These are phyloP conservation scores for Talaromyces thailandensis DNA, from an alignment of 495 filamentous ascomycete species.

Conservation along the genomic window DNA sequence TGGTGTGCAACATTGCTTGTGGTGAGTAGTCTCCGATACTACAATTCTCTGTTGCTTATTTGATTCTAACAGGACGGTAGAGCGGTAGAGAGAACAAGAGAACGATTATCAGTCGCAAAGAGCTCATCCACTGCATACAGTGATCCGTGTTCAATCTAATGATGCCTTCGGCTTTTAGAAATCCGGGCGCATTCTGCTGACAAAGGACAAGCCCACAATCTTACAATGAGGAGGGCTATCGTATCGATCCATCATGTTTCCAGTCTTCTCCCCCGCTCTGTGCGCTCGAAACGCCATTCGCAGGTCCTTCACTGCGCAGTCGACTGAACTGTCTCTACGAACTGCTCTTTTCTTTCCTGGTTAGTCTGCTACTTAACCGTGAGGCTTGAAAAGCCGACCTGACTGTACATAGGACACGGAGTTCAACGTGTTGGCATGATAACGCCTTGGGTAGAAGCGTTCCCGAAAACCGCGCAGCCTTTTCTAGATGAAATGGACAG, in stretches of 20 bases:
- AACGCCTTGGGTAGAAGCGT: constrained; percentile 70
- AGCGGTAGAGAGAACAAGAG: background rate
- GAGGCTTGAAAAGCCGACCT: background rate
- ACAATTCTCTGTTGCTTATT: background rate
- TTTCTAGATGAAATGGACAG: constrained; percentile 80
- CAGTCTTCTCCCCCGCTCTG: background rate
- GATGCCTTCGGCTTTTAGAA: background rate
- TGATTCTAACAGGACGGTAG: background rate
- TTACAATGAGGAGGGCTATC: background rate
- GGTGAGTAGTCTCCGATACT: background rate
- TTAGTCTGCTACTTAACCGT: constrained; percentile 23
- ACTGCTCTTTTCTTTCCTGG: constrained; percentile 84
- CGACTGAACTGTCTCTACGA: constrained; percentile 26
- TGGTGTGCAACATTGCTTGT: background rate
- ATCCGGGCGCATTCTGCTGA: background rate
- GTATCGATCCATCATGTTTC: background rate
- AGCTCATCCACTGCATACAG: background rate
- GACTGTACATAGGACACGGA: constrained; percentile 61
- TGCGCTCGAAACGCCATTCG: background rate
- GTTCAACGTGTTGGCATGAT: constrained; percentile 94
- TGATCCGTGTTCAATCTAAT: background rate
- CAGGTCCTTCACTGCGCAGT: background rate
- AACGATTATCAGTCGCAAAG: background rate
- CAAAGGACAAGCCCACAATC: background rate
- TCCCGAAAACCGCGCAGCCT: constrained; percentile 61